Evolutionary conservation across 805 yeast species (phyloP), one percentile per base, ranked within the genome.

Genomic region (Suhomyces emberorum): DNA sequence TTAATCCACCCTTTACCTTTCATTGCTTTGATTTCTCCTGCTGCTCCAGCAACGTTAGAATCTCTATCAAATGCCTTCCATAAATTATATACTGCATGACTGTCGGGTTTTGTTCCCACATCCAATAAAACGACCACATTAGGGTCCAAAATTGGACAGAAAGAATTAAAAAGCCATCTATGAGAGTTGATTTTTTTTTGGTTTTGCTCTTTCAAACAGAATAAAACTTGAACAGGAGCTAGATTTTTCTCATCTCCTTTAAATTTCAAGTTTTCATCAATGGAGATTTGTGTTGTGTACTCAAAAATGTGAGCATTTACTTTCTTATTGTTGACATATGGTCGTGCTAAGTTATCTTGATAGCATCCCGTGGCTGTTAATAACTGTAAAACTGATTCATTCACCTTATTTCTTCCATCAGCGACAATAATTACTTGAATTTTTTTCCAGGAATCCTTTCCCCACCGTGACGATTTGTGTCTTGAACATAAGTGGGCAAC

Each of bases 11-110:
- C 83, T 50, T 80, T 84, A 29, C 98, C 99, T 51, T 88, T 88
- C 86, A 91, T 83, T 0, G 98, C 88, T 44, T 84, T 84, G 55
- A 93, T 89, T 60, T 93, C 98, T 44, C 99, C 99, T 10, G 98
- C 97, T 1, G 96, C 98, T 44, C 99, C 99, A 0, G 96, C 99
- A 35, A 93, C 96, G 51, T 91, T 89, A 1, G 97, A 88, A 56
- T 93, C 97, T 48, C 80, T 75, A 59, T 93, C 98, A 60, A 93
- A 93, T 0, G 96, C 95, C 61, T 93, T 93, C 99, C 99, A 93
- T 41, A 93, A 69, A 49, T 91, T 93, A 54, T 93, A 95, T 17
- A 91, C 70, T 0, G 98, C 91, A 35, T 83, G 80, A 31, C 77
- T 75, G 46, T 88, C 88, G n/a, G 98, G 95, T 51, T 83, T 79